A percentile compares a stretch with the other conserved stretches of the same genome.
Evolutionary conservation across 2,329 filamentous ascomycete genomes (phyloP).

Genomic region (Lachnellula subtilissima): DNA sequence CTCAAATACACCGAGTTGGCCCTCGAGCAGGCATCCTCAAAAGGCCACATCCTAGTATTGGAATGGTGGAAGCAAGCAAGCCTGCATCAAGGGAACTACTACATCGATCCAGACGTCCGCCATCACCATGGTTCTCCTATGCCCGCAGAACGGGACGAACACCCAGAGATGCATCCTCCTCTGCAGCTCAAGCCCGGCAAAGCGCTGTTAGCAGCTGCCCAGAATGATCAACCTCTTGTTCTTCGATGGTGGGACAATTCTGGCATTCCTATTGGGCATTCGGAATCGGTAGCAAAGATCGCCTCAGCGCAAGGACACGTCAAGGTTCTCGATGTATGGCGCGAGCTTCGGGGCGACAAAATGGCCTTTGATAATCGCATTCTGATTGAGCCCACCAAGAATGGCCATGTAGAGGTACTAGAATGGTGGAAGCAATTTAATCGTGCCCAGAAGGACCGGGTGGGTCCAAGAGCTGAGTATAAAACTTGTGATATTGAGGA

Average conservation of each 20-base stretch:
- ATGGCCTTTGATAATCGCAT: conserved; percentile 79
- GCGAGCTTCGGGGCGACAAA: conserved; percentile 66
- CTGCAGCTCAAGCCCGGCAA: conserved; percentile 74
- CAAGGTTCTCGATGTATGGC: conserved; percentile 78
- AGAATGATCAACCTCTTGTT: conserved; percentile 72
- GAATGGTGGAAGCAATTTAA: conserved; percentile 81
- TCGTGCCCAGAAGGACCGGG: conserved; percentile 23
- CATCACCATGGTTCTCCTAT: conserved; percentile 17
- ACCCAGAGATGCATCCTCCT: conserved; percentile 27
- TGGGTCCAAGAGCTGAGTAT: conserved; percentile 75
- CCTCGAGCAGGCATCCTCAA: conserved; percentile 79
- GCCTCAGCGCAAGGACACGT: conserved; percentile 83
- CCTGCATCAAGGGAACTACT: conserved; percentile 47
- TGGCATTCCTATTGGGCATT: conserved; percentile 72
- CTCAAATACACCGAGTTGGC: conserved; percentile 83
- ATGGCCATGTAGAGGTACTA: conserved; percentile 76
- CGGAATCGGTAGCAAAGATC: conserved; percentile 77
- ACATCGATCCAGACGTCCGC: conserved; percentile 9
- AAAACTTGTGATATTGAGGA: conserved; percentile 95
- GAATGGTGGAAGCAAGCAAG: conserved; percentile 87
- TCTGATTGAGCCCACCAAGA: conserved; percentile 79
- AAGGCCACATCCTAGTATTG: conserved; percentile 78
- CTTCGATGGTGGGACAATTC: conserved; percentile 86
- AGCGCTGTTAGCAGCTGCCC: conserved; percentile 75
- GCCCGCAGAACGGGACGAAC: conserved; percentile 9